Percentiles rank a stretch among this genome's conserved stretches.
phyloP scores from a whole-genome alignment of 2,329 filamentous ascomycete genomes.

The Penicillium sp. region DNA sequence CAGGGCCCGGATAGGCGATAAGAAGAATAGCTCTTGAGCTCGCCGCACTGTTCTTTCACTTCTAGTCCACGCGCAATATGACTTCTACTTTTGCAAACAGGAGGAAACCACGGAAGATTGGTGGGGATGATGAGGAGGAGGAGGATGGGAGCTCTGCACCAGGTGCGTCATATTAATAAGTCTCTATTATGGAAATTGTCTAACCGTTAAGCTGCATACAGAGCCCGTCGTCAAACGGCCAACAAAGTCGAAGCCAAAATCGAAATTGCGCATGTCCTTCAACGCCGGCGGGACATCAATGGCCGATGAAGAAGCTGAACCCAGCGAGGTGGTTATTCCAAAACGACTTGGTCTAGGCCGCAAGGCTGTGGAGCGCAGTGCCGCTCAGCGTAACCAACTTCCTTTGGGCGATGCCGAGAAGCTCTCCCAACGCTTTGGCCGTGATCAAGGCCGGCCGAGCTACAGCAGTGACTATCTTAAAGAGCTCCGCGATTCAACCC shows the following conservation, averaged over 20 bases:
- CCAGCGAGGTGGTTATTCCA: conserved; percentile 56
- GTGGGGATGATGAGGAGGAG: conserved; percentile 63
- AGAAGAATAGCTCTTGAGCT: conserved; percentile 10
- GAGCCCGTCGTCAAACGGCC: conserved; percentile 57
- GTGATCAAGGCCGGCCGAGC: conserved; percentile 69
- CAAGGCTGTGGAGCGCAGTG: conserved; percentile 66
- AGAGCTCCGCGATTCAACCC: conserved; percentile 82
- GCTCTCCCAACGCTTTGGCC: conserved; percentile 58
- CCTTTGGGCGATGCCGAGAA: conserved; percentile 50
- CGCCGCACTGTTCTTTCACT: background rate
- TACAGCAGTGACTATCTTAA: conserved; percentile 87
- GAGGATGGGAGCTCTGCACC: conserved; percentile 43
- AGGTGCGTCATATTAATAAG: conserved; percentile 41
- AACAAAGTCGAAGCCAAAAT: conserved; percentile 66
- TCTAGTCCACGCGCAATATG: conserved; percentile 41
- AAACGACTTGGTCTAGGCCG: conserved; percentile 62
- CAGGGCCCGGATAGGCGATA: conserved; percentile 25
- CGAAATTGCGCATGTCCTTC: conserved; percentile 75
- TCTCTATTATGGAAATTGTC: background rate
- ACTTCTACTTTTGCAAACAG: conserved; percentile 57
- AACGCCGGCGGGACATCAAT: conserved; percentile 60
- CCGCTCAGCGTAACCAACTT: conserved; percentile 56
- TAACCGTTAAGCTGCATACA: conserved; percentile 3
- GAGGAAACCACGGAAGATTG: conserved; percentile 76
- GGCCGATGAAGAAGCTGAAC: conserved; percentile 54